A percentile compares a stretch with the other conserved stretches of the same genome.
Evolutionary conservation across 164 flowering plant species (phyloP).

Genomic region (Nymphaea colorata): DNA sequence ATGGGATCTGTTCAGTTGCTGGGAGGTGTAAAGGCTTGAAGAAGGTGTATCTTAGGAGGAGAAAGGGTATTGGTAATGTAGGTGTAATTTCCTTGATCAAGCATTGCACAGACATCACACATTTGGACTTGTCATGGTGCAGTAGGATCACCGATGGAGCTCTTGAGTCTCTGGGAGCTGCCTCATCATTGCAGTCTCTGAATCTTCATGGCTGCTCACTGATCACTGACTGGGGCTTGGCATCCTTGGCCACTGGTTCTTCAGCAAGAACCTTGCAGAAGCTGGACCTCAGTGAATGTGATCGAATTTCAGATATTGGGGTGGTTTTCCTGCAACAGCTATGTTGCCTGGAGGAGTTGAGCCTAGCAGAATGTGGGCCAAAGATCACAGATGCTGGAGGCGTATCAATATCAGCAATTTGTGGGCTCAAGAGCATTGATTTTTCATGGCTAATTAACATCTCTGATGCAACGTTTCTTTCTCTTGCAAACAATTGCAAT

Average conservation of each 20-base stretch:
- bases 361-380: slow-evolving; percentile 10
- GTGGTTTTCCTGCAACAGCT: slow-evolving; percentile 9
- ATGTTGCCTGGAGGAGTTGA: slow-evolving; percentile 6
- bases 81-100: slow-evolving; percentile 8
- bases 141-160: slow-evolving; percentile 9
- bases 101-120: background rate
- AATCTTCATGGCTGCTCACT: slow-evolving; percentile 10
- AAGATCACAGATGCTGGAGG: slow-evolving; percentile 8
- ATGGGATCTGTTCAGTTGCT: slow-evolving; percentile 10
- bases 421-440: slow-evolving; percentile 3
- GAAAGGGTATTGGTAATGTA: slow-evolving; percentile 7
- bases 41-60: slow-evolving; percentile 5
- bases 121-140: slow-evolving; percentile 8
- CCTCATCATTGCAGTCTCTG: slow-evolving; percentile 7
- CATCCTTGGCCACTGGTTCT: slow-evolving; percentile 8
- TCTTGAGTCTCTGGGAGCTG: slow-evolving; percentile 5
- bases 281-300: slow-evolving; percentile 8
- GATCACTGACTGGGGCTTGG: slow-evolving; percentile 10
- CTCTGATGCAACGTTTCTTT: slow-evolving; percentile 3
- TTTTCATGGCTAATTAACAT: slow-evolving; percentile 10
- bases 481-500: slow-evolving; percentile 7
- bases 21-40: slow-evolving; percentile 2
- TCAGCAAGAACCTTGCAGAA: slow-evolving; percentile 5
- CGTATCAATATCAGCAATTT: slow-evolving; percentile 3
- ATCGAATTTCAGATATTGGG: slow-evolving; percentile 9